Percentiles rank a stretch among this genome's conserved stretches.
Evolutionary conservation across 2,329 filamentous ascomycete genomes (phyloP).

Genomic region (Hypoxylon sp.): DNA sequence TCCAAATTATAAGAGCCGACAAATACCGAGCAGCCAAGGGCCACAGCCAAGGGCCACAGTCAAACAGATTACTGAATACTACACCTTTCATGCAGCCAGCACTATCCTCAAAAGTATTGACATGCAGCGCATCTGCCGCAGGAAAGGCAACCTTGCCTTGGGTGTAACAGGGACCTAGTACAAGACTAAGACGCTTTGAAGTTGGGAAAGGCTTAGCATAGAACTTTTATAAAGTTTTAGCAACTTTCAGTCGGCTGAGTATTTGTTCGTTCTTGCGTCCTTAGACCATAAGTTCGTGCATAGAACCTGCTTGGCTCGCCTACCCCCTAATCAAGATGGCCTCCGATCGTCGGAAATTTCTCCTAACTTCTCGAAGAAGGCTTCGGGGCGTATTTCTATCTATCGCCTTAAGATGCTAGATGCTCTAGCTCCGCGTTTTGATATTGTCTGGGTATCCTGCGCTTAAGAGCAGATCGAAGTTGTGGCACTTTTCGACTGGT

Average conservation of each 20-base stretch:
- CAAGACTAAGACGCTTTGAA: background rate
- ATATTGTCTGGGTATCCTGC: background rate
- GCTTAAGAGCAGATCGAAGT: background rate
- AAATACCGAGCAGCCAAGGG: slow-evolving; percentile 39
- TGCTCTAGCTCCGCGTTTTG: background rate
- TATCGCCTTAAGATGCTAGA: background rate
- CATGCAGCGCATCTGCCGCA: background rate
- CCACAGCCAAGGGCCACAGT: slow-evolving; percentile 38
- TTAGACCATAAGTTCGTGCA: background rate
- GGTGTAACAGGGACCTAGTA: background rate
- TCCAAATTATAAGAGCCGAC: slow-evolving; percentile 47
- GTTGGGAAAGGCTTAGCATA: background rate
- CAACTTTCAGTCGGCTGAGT: background rate
- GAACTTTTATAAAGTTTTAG: background rate
- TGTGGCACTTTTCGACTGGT: background rate
- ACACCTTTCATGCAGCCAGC: no score
- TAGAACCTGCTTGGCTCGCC: background rate
- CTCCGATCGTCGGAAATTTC: background rate
- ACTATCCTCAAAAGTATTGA: no score
- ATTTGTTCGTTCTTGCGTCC: background rate
- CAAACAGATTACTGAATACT: no score
- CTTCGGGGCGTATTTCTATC: background rate
- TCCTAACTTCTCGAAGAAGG: background rate
- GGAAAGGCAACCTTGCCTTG: background rate
- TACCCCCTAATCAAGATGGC: background rate